Evolutionary conservation across 2,329 filamentous ascomycete species (phyloP).

Genomic region (Pseudocercospora pini-densiflorae): DNA sequence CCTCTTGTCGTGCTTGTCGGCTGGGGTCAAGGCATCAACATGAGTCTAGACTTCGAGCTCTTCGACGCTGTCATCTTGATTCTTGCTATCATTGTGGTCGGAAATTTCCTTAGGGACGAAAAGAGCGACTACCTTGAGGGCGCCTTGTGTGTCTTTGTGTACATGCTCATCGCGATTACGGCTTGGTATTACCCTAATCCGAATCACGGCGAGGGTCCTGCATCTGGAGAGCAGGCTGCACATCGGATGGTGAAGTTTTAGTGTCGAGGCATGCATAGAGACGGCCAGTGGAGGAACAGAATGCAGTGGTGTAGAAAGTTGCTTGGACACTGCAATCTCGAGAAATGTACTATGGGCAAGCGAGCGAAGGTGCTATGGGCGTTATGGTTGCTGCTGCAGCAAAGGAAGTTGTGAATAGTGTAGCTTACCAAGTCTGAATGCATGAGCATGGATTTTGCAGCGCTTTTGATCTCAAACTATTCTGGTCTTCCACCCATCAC

Average conservation of each 20-base stretch:
- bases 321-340: background rate
- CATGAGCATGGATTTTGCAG: background rate
- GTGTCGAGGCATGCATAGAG: background rate
- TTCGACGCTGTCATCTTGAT: constrained; percentile 85
- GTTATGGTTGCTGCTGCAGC: background rate
- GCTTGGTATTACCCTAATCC: constrained; percentile 63
- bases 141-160: constrained; percentile 73
- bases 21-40: constrained; percentile 72
- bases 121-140: constrained; percentile 93
- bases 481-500: background rate
- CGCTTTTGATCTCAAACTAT: background rate
- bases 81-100: constrained; percentile 69
- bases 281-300: background rate
- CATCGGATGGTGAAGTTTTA: constrained; percentile 17
- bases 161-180: constrained; percentile 65
- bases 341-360: background rate
- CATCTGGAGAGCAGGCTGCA: constrained; percentile 8
- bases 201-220: background rate
- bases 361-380: constrained; percentile 17
- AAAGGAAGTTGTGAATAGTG: background rate
- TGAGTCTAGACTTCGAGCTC: constrained; percentile 83
- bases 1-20: constrained; percentile 82
- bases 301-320: background rate
- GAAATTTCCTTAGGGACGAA: constrained; percentile 83
- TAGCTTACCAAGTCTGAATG: background rate